phyloP scores from a whole-genome alignment of 1,139 yeast species.

The Pichia sp. region DNA sequence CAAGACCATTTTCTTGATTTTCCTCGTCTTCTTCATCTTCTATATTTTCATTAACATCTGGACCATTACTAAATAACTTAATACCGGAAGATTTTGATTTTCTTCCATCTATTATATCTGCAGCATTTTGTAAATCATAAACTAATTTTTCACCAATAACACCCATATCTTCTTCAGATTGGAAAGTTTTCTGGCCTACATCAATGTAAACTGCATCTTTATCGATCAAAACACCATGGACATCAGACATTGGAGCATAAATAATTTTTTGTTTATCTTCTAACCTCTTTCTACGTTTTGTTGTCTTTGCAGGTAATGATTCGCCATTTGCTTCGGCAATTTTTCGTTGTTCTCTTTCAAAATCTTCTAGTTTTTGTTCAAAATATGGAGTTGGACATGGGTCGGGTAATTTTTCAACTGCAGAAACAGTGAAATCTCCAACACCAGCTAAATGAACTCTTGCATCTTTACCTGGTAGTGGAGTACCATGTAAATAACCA shows the following conservation, averaged over 20 bases:
- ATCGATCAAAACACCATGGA: slow-evolving; percentile 94
- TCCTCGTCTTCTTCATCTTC: slow-evolving; percentile 35
- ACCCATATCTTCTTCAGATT: slow-evolving; percentile 49
- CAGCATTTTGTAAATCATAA: slow-evolving; percentile 68
- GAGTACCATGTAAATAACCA: slow-evolving; percentile 94
- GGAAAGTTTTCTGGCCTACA: slow-evolving; percentile 51
- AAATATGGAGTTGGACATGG: slow-evolving; percentile 97
- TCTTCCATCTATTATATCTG: slow-evolving; percentile 56
- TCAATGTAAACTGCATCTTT: slow-evolving; percentile 96
- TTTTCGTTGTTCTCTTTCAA: slow-evolving; percentile 63
- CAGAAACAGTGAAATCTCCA: slow-evolving; percentile 75
- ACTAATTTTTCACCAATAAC: slow-evolving; percentile 71
- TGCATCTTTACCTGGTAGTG: slow-evolving; percentile 66
- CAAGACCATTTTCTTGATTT: slow-evolving; percentile 30
- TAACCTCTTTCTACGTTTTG: slow-evolving; percentile 73
- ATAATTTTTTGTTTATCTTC: slow-evolving; percentile 92
- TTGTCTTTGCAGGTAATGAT: slow-evolving; percentile 41
- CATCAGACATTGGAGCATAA: slow-evolving; percentile 99
- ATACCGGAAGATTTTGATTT: slow-evolving; percentile 45
- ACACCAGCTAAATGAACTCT: slow-evolving; percentile 92
- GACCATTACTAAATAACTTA: slow-evolving; percentile 63
- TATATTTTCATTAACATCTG: slow-evolving; percentile 37
- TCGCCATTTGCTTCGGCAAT: slow-evolving; percentile 56
- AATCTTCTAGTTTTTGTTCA: slow-evolving; percentile 77
- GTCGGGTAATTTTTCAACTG: slow-evolving; percentile 87